phyloP scores from a whole-genome alignment of 352 stramenopile genomes.

The Phytophthora brassicae region DNA sequence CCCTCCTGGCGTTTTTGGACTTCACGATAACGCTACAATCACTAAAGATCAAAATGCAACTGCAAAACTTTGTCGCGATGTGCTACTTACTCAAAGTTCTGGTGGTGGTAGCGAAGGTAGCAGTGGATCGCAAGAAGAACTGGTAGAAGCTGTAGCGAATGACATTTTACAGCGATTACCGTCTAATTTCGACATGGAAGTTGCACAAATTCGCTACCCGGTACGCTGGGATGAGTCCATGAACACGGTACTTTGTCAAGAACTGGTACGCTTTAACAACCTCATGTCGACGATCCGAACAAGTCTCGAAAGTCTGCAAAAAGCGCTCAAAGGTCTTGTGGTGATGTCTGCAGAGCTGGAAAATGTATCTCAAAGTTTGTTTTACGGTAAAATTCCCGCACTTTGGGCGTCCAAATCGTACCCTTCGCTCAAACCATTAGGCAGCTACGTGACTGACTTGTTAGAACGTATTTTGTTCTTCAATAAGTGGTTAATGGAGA shows the following conservation, averaged over 20 bases:
- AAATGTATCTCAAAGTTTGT: slow-evolving; percentile 90
- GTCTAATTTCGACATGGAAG: slow-evolving; percentile 92
- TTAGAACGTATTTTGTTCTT: slow-evolving; percentile 92
- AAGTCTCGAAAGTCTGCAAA: slow-evolving; percentile 85
- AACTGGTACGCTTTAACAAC: slow-evolving; percentile 94
- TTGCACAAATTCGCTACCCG: slow-evolving; percentile 90
- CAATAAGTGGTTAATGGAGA: slow-evolving; percentile 87
- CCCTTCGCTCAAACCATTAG: slow-evolving; percentile 92
- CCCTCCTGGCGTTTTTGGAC: slow-evolving; percentile 90
- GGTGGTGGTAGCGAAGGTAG: slow-evolving; percentile 61
- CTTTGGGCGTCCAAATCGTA: slow-evolving; percentile 92
- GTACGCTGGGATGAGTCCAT: slow-evolving; percentile 93
- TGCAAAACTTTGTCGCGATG: slow-evolving; percentile 89
- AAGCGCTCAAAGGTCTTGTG: slow-evolving; percentile 92
- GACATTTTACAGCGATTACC: slow-evolving; percentile 89
- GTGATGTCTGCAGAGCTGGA: slow-evolving; percentile 95
- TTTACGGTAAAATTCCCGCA: slow-evolving; percentile 91
- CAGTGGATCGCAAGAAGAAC: slow-evolving; percentile 85
- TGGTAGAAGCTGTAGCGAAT: slow-evolving; percentile 84
- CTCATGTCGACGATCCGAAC: slow-evolving; percentile 86
- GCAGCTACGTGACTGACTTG: slow-evolving; percentile 90
- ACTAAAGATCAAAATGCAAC: slow-evolving; percentile 95
- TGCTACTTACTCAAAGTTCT: slow-evolving; percentile 91
- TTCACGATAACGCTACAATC: slow-evolving; percentile 94
- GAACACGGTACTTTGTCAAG: slow-evolving; percentile 94